phyloP scores from a whole-genome alignment of 768 basidiomycete species.

The Podaxis sp. region DNA sequence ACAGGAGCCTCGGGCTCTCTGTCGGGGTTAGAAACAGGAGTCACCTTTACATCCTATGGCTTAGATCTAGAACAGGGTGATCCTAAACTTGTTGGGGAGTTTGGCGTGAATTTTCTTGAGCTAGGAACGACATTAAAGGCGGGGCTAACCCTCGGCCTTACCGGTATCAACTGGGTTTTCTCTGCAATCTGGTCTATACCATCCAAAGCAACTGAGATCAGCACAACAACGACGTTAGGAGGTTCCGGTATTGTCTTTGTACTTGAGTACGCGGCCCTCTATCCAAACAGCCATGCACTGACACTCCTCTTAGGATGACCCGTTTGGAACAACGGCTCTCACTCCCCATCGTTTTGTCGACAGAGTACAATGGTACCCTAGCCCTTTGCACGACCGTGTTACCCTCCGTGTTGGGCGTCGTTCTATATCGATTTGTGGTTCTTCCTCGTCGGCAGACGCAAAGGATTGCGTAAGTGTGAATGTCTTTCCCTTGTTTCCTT shows the following conservation, averaged over 20 bases:
- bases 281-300: constrained; percentile 5
- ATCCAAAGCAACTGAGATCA: constrained; percentile 6
- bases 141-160: constrained; percentile 43
- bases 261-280: constrained; percentile 46
- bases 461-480: constrained; percentile 44
- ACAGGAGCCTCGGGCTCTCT: not conserved
- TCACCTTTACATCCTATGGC: constrained; percentile 31
- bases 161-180: constrained; percentile 27
- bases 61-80: constrained; percentile 7
- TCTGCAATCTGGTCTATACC: constrained; percentile 9
- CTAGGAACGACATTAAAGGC: constrained; percentile 50
- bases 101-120: constrained; percentile 48
- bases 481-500: not conserved
- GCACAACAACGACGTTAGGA: constrained; percentile 33
- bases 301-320: constrained; percentile 34
- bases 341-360: constrained; percentile 54
- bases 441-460: constrained; percentile 49
- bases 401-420: constrained; percentile 47
- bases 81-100: constrained; percentile 47
- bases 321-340: constrained; percentile 56
- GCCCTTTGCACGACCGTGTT: constrained; percentile 49
- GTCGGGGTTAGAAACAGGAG: constrained; percentile 24
- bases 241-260: constrained; percentile 45
- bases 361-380: constrained; percentile 39
- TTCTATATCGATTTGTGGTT: constrained; percentile 55